phyloP scores from a whole-genome alignment of 345 rosid species.

The Mercurialis annua region DNA sequence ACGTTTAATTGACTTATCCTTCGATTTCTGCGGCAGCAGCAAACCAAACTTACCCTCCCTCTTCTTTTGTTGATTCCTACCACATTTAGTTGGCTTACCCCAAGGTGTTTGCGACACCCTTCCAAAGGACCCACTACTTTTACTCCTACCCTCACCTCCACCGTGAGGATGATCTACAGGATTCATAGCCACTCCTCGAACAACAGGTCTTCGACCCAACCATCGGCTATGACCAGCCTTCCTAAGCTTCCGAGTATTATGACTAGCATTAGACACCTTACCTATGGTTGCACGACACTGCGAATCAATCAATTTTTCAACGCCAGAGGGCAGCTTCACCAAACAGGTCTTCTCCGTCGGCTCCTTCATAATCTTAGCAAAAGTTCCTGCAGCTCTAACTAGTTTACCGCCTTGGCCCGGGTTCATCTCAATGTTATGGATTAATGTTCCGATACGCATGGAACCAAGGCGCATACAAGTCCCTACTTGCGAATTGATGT shows the following conservation, averaged over 20 bases:
- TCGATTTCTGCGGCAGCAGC: neutral
- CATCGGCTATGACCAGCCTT: conserved; percentile 89
- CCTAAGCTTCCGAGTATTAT: conserved; percentile 53
- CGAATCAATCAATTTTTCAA: conserved; percentile 57
- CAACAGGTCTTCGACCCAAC: conserved; percentile 78
- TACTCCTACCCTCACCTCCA: conserved; percentile 93
- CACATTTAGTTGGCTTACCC: conserved; percentile 88
- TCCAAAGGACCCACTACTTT: conserved; percentile 71
- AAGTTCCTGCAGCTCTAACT: conserved; percentile 80
- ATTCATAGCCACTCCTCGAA: conserved; percentile 83
- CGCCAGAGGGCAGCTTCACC: conserved; percentile 72
- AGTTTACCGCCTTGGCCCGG: conserved; percentile 86
- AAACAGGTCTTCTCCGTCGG: conserved; percentile 50
- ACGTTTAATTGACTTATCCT: neutral
- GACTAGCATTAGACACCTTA: conserved; percentile 64
- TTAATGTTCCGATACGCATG: conserved; percentile 87
- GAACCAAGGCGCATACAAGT: conserved; percentile 77
- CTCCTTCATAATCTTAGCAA: conserved; percentile 80
- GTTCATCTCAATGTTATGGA: conserved; percentile 86
- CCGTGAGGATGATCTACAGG: conserved; percentile 97
- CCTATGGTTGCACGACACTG: conserved; percentile 77
- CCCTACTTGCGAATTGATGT: conserved; percentile 78
- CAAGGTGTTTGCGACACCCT: conserved; percentile 67
- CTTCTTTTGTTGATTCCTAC: conserved; percentile 25
- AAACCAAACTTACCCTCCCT: conserved; percentile 1